Base-by-base conservation (phyloP, 345 rosid species). In the Gossypium bickii region DNA sequence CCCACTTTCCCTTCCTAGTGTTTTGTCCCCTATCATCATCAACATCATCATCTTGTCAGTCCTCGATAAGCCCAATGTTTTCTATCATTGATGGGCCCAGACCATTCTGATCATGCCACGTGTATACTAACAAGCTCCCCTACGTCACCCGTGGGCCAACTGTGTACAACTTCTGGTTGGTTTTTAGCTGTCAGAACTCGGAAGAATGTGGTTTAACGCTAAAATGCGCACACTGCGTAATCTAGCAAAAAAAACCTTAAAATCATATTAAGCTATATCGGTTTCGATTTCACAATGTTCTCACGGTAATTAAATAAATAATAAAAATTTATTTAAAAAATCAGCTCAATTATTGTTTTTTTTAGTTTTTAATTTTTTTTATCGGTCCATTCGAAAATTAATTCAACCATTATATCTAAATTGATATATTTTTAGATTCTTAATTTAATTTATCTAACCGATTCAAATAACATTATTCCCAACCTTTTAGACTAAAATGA, bases 1-100 rank as follows among this genome's bases (percentile, higher is more conserved):
- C 77, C 84, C 80, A 67, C 70, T 48, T 0, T 34, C 41, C 65
- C 24, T 71, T 17, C 22, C 53, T 45, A 45, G 22, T 66, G 56
- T 47, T 16, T 17, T 62, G 67, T 62, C 48, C 57, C 10, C 58
- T 20, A 2, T 20, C 20, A 24, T 34, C 38, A 34, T 34, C 38
- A 34, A 34, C 38, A 34, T 34, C 38, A 4, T 48, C 22, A 13
- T 13, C 13, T 47, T 34, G 25, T 5, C 55, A 22, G 12, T 67
- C 12, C 6, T 13, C 11, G 49, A 43, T 12, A 13, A n/a, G 56
- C 71, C 56, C 38, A 45, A 22, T 47, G 20, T 47, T 38, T 48
- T 67, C 34, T 15, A 16, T 9, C 12, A 24, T 17, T 43, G 0
- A 16, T 49, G 59, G 45, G 24, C 59, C 45, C 2, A 3, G 10